Conservation (phyloP, 805 yeast genomes). For the Kurtzmaniella cleridarum region DNA sequence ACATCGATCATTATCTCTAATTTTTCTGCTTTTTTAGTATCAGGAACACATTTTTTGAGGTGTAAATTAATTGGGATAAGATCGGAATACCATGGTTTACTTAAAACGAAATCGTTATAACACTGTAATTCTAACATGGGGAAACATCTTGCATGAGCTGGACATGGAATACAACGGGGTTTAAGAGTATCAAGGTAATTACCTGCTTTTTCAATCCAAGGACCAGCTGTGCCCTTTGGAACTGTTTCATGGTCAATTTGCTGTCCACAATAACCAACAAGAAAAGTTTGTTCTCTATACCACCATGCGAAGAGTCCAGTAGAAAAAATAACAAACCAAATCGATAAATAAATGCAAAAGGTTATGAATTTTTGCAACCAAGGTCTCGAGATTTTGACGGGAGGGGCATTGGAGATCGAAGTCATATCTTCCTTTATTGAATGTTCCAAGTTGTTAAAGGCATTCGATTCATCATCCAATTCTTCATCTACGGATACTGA, state of each 20-base stretch:
- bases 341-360: conserved; percentile 12
- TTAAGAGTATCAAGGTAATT: conserved; percentile 39
- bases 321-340: conserved; percentile 32
- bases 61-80: conserved; percentile 47
- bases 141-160: conserved; percentile 73
- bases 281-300: conserved; percentile 59
- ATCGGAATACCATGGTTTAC: conserved; percentile 49
- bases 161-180: conserved; percentile 74
- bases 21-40: conserved; percentile 63
- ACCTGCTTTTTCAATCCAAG: conserved; percentile 35
- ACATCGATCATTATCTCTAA: conserved; percentile 61
- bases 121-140: conserved; percentile 59
- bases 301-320: conserved; percentile 43
- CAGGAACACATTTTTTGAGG: conserved; percentile 60
- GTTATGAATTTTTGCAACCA: conserved; percentile 1
- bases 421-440: neutral
- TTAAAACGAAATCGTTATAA: conserved; percentile 55
- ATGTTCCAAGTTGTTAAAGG: neutral
- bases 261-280: conserved; percentile 72
- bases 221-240: conserved; percentile 20
- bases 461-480: too few relatives aligned
- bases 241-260: conserved; percentile 45
- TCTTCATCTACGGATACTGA: conserved; percentile 1
- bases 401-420: neutral
- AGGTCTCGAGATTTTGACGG: conserved; percentile 3